Evolutionary conservation across 805 yeast genomes (phyloP).

Genomic region (Lipomyces oligophaga): DNA sequence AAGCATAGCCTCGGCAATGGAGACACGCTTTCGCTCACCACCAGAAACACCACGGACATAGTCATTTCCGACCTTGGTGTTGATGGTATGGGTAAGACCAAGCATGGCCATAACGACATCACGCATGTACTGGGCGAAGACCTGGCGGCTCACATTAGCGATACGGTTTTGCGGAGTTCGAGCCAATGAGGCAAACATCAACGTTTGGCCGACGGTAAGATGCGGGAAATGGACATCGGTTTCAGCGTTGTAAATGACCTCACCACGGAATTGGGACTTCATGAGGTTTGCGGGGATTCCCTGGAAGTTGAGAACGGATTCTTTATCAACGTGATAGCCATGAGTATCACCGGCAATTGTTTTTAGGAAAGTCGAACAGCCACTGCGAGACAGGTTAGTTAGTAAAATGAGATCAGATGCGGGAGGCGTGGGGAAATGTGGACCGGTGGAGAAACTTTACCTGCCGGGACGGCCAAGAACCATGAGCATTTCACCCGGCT

Average conservation of each 20-base stretch:
- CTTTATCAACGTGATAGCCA: constrained; percentile 50
- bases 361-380: constrained; percentile 60
- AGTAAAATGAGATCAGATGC: constrained; percentile 33
- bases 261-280: constrained; percentile 51
- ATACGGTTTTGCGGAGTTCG: constrained; percentile 57
- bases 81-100: constrained; percentile 42
- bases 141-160: constrained; percentile 48
- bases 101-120: constrained; percentile 49
- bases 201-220: constrained; percentile 58
- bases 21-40: constrained; percentile 55
- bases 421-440: not conserved
- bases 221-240: constrained; percentile 62
- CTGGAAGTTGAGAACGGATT: constrained; percentile 43
- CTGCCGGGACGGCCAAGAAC: constrained; percentile 75
- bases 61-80: constrained; percentile 47
- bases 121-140: constrained; percentile 48
- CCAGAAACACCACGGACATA: constrained; percentile 57
- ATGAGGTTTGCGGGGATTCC: constrained; percentile 46
- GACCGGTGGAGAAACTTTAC: constrained; percentile 23
- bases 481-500: constrained; percentile 66
- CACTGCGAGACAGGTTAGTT: constrained; percentile 42
- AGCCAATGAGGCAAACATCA: constrained; percentile 52
- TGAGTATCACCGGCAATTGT: constrained; percentile 54
- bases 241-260: constrained; percentile 61
- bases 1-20: constrained; percentile 50